Conservation (phyloP, 2,329 filamentous ascomycete genomes). For the Xylariaceae sp. region DNA sequence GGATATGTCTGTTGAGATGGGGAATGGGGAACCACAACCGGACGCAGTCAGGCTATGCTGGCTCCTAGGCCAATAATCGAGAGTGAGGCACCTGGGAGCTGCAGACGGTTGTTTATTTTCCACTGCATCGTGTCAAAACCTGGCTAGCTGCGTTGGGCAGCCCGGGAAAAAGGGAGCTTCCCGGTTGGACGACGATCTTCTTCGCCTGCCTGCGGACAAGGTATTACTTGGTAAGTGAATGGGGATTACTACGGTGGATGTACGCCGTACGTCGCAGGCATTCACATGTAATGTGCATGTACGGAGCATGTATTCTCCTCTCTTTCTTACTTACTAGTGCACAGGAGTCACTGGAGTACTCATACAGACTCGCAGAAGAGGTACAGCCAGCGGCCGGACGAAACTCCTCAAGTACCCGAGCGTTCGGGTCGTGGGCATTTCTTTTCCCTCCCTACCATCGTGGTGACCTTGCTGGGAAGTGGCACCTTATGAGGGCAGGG, state of each 20-base stretch:
- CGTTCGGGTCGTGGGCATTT: neutral
- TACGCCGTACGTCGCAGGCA: neutral
- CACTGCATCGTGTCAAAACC: constrained; percentile 3
- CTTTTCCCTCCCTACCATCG: constrained; percentile 1
- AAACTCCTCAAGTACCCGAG: neutral
- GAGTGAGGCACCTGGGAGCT: constrained; percentile 12
- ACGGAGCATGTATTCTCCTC: neutral
- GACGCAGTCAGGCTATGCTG: neutral
- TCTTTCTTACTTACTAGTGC: too few species aligned
- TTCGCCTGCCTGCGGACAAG: neutral
- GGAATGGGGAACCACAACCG: neutral
- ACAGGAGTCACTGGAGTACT: too few species aligned
- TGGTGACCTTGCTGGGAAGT: constrained; percentile 6
- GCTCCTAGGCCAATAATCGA: neutral
- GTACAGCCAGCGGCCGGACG: neutral
- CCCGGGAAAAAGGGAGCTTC: constrained; percentile 7
- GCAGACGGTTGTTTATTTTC: neutral
- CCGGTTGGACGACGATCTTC: constrained; percentile 10
- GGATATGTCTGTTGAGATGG: neutral
- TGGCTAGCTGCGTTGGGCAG: constrained; percentile 7
- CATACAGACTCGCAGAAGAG: too few species aligned
- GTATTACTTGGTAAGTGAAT: neutral
- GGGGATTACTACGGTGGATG: neutral
- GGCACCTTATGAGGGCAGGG: constrained; percentile 9
- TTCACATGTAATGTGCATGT: neutral